Evolutionary conservation across 352 stramenopile genomes (phyloP).

Genomic region (Pseudoperonospora humuli): DNA sequence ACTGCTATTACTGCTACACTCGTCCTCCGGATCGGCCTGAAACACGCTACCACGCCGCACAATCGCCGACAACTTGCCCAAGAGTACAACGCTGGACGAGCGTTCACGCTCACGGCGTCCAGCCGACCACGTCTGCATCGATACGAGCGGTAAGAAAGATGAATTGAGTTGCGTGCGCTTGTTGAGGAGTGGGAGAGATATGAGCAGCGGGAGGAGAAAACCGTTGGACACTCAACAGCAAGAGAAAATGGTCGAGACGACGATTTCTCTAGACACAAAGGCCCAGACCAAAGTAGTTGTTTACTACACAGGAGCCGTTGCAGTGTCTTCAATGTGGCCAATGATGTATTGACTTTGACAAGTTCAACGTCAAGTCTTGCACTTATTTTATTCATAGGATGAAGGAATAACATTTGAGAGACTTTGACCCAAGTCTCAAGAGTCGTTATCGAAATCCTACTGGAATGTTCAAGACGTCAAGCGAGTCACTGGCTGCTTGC

Average conservation of each 20-base stretch:
- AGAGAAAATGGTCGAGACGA: not conserved
- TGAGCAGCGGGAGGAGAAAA: conserved; percentile 18
- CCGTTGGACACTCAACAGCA: conserved; percentile 6
- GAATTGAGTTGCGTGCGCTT: not conserved
- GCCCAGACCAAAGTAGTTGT: conserved; percentile 8
- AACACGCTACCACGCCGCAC: conserved; percentile 36
- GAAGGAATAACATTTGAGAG: conserved; percentile 1
- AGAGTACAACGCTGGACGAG: conserved; percentile 36
- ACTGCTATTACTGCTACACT: conserved; percentile 7
- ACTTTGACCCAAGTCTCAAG: not conserved
- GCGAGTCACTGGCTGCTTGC: not conserved
- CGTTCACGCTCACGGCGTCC: conserved; percentile 20
- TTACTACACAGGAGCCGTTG: too few relatives aligned
- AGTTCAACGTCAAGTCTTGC: not conserved
- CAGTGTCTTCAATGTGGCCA: conserved; percentile 2
- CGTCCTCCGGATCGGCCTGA: conserved; percentile 21
- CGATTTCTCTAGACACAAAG: conserved; percentile 10
- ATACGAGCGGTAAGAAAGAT: not conserved
- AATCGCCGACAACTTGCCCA: conserved; percentile 44
- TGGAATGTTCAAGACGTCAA: not conserved
- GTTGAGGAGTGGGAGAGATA: conserved; percentile 12
- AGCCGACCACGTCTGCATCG: conserved; percentile 27
- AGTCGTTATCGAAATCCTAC: conserved; percentile 4
- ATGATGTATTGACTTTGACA: conserved; percentile 4
- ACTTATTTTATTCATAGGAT: conserved; percentile 6